A percentile compares a stretch with the other conserved stretches of the same genome.
Conservation (phyloP, 2,329 filamentous ascomycete species). For the Colletotrichum agaves region DNA sequence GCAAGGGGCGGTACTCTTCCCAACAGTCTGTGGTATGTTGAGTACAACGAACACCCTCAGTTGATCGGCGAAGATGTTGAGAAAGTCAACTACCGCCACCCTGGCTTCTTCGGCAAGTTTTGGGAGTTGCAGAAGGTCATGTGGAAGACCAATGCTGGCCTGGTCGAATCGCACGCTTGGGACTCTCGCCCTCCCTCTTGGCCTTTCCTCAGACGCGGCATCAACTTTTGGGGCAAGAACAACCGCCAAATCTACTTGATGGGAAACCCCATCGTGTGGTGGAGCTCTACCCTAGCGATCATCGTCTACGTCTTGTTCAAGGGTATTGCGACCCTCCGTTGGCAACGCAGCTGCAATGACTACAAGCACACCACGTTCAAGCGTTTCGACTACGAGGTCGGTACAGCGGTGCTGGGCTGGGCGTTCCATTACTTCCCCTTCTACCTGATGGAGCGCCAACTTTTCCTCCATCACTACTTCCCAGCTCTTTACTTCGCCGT, state of each 20-base stretch:
- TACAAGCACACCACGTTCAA: slow-evolving; percentile 87
- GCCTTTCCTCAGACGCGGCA: slow-evolving; percentile 91
- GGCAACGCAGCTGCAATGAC: slow-evolving; percentile 93
- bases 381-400: slow-evolving; percentile 97
- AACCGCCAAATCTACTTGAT: slow-evolving; percentile 96
- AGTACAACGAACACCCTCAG: slow-evolving; percentile 86
- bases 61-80: slow-evolving; percentile 77
- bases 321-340: slow-evolving; percentile 85
- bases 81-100: slow-evolving; percentile 95
- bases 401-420: slow-evolving; percentile 91
- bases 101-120: slow-evolving; percentile 97
- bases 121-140: slow-evolving; percentile 97
- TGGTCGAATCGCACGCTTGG: slow-evolving; percentile 97
- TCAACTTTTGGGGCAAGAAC: slow-evolving; percentile 99
- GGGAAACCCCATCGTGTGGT: slow-evolving; percentile 96
- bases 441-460: slow-evolving; percentile 96
- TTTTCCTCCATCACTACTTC: slow-evolving; percentile 99
- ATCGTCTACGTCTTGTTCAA: slow-evolving; percentile 85
- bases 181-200: slow-evolving; percentile 94
- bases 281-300: slow-evolving; percentile 83
- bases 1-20: slow-evolving; percentile 90
- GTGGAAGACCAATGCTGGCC: slow-evolving; percentile 97
- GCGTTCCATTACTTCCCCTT: slow-evolving; percentile 99
- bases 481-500: slow-evolving; percentile 96
- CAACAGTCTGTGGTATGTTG: slow-evolving; percentile 97